These are phyloP conservation scores for Aspergillus nomiae DNA, from an alignment of 2,329 filamentous ascomycete species.

Conservation along the genomic window DNA sequence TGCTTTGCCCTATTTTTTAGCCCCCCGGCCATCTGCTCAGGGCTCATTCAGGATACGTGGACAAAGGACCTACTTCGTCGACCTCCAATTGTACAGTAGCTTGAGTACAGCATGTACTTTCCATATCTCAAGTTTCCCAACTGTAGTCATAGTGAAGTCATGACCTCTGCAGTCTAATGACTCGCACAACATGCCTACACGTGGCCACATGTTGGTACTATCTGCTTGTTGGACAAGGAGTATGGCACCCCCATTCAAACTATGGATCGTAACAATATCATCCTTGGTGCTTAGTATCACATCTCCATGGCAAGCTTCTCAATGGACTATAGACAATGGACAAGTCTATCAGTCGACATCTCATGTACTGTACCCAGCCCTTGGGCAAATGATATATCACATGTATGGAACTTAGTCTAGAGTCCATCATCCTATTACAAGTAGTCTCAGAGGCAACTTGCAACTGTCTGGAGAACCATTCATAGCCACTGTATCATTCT, in stretches of 20 bases:
- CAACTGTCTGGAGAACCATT: not conserved
- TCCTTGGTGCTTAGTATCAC: not conserved
- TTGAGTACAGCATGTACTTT: constrained; percentile 1
- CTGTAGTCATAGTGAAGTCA: not conserved
- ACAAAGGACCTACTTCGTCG: not conserved
- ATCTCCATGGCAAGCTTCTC: not conserved
- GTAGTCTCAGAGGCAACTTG: not conserved
- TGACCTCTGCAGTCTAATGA: not conserved
- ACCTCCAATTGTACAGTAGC: not conserved
- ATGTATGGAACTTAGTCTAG: not conserved
- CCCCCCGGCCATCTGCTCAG: too few species aligned
- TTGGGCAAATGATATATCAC: not conserved
- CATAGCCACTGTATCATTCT: not conserved
- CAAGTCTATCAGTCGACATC: not conserved
- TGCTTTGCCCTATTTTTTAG: constrained; percentile 1
- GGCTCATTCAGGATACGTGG: not conserved
- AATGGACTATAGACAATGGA: not conserved
- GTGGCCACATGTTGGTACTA: not conserved
- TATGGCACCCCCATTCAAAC: not conserved
- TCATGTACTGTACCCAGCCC: not conserved
- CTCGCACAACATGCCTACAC: not conserved
- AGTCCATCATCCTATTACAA: not conserved
- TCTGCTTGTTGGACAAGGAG: not conserved
- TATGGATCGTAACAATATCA: not conserved
- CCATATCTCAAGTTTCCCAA: not conserved